Percentiles rank a stretch among this genome's conserved stretches.
Conservation (phyloP, 768 basidiomycete genomes). For the Dentipellis sp. region DNA sequence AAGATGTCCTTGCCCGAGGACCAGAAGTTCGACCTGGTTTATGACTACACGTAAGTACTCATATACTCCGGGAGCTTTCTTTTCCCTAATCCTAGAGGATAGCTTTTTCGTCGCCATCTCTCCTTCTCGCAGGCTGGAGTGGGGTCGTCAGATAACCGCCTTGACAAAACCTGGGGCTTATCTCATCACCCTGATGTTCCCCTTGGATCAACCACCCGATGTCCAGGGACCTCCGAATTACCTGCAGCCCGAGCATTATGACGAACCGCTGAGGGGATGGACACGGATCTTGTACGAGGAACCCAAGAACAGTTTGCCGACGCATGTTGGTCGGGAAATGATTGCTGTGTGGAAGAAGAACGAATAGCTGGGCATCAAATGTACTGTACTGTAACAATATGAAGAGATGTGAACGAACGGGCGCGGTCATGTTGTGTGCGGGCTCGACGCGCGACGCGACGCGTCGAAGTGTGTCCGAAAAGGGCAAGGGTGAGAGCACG, state of each 20-base stretch:
- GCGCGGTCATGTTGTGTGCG: too few species aligned
- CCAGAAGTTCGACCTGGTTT: slow-evolving; percentile 44
- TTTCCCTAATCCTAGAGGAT: too few species aligned
- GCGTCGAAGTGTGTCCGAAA: too few species aligned
- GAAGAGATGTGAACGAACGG: too few species aligned
- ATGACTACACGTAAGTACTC: slow-evolving; percentile 49
- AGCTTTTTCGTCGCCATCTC: slow-evolving; percentile 72
- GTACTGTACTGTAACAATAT: too few species aligned
- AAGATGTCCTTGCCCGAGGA: slow-evolving; percentile 22
- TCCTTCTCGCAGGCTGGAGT: slow-evolving; percentile 38
- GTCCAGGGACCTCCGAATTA: not conserved
- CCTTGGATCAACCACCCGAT: not conserved
- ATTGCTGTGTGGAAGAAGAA: not conserved
- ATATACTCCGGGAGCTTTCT: not conserved
- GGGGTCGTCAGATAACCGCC: slow-evolving; percentile 48
- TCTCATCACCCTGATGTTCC: not conserved
- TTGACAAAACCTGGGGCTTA: slow-evolving; percentile 48
- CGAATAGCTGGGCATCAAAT: too few species aligned
- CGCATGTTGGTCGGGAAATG: not conserved
- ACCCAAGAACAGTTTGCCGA: not conserved
- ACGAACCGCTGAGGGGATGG: not conserved
- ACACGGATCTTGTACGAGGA: not conserved
- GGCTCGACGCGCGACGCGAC: too few species aligned
- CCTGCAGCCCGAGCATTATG: not conserved
- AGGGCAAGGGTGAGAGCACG: too few species aligned